A percentile compares a stretch with the other conserved stretches of the same genome.
phyloP scores from a whole-genome alignment of 2,329 filamentous ascomycete genomes.

The Colletotrichum limetticola region DNA sequence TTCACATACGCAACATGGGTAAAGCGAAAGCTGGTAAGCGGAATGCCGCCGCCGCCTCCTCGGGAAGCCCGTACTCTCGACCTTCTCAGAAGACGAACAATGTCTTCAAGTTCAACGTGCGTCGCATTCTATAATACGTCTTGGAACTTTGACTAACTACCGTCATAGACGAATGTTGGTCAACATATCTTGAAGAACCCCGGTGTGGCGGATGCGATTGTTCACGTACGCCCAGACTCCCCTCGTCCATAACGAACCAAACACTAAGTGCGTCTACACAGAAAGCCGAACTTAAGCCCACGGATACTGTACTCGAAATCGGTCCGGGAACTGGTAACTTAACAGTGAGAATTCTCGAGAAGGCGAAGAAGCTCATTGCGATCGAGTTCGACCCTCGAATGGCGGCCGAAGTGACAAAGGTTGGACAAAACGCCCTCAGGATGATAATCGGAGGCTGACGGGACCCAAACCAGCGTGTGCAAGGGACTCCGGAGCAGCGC shows the following conservation, averaged over 20 bases:
- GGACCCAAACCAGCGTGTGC: constrained; percentile 78
- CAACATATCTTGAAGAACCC: constrained; percentile 94
- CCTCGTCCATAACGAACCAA: constrained; percentile 19
- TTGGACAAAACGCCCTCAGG: neutral
- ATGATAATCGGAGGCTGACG: constrained; percentile 62
- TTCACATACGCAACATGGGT: constrained; percentile 53
- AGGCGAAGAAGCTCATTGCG: constrained; percentile 82
- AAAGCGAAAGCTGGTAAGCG: constrained; percentile 65
- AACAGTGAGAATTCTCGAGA: constrained; percentile 88
- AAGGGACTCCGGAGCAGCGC: constrained; percentile 86
- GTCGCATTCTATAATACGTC: constrained; percentile 62
- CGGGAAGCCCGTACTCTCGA: constrained; percentile 33
- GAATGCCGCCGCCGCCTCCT: constrained; percentile 55
- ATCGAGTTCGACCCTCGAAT: constrained; percentile 96
- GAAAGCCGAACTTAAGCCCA: constrained; percentile 91
- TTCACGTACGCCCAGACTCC: constrained; percentile 43
- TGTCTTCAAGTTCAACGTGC: constrained; percentile 92
- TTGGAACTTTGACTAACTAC: neutral
- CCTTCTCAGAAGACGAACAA: constrained; percentile 65
- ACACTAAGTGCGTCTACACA: constrained; percentile 54
- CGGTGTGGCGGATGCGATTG: constrained; percentile 79
- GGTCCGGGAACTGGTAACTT: constrained; percentile 91
- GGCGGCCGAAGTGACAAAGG: constrained; percentile 94
- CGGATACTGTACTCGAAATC: constrained; percentile 90
- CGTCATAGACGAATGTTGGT: constrained; percentile 31